Percentiles rank a stretch among this genome's conserved stretches.
These are phyloP conservation scores for Penicillium angulare DNA, from an alignment of 495 filamentous ascomycete species.

Conservation along the genomic window DNA sequence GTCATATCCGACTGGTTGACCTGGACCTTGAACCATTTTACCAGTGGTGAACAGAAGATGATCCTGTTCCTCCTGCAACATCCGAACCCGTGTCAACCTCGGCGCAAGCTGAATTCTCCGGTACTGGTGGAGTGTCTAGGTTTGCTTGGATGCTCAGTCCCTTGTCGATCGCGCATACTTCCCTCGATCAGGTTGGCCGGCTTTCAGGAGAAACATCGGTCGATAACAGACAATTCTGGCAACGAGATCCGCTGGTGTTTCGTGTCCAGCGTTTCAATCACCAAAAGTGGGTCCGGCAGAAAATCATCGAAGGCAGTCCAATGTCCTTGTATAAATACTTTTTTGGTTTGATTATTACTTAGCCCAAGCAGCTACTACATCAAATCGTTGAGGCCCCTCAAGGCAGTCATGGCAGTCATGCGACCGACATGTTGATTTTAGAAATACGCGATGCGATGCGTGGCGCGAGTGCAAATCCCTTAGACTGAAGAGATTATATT, in stretches of 20 bases:
- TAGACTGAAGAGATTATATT: no score
- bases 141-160: background rate
- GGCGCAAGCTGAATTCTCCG: no score
- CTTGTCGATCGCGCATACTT: background rate
- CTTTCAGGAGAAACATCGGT: slow-evolving; percentile 2
- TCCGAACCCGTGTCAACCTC: background rate
- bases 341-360: no score
- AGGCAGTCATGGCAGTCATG: no score
- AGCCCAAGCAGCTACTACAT: no score
- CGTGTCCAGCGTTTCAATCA: background rate
- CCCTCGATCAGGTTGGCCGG: background rate
- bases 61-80: background rate
- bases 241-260: background rate
- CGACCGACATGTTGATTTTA: no score
- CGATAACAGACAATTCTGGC: slow-evolving; percentile 1
- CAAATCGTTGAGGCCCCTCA: no score
- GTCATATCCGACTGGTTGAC: slow-evolving; percentile 3
- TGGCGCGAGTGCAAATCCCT: no score
- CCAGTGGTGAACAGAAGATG: slow-evolving; percentile 1
- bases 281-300: slow-evolving; percentile 4
- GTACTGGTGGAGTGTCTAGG: background rate
- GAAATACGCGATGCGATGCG: no score
- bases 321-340: no score
- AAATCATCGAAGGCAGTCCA: slow-evolving; percentile 7
- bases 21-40: slow-evolving; percentile 4